Evolutionary conservation across 1,284 basidiomycete species (phyloP), one percentile per base, ranked within the genome.

Genomic region (Agaricales sp.): DNA sequence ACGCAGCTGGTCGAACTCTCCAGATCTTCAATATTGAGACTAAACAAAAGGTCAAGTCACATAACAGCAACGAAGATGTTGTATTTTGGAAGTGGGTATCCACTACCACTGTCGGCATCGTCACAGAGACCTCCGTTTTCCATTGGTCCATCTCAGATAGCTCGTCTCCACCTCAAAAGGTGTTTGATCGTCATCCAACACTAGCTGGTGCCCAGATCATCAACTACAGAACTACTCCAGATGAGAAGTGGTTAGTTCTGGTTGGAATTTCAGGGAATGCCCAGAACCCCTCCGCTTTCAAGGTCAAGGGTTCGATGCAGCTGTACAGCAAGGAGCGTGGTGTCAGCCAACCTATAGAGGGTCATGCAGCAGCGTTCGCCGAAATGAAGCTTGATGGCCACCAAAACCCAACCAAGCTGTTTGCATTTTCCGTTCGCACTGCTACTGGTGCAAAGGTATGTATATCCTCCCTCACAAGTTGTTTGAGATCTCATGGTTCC

Each of bases 1-100:
- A 52, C 45, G 43, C 63, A 92, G 95, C 96, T 58, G 87, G 80
- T 55, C 84, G 92, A 48, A 97, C 95, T 60, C 78, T 99, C 35
- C 96, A 99, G 69, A 84, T 99, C 55, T 99, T 99, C 77, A 97
- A 99, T 68, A 92, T 99, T 57, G 94, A 91, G 61, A 90, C 84
- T 45, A 99, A 97, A 74, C 84, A 87, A 63, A 99, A 99, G 71
- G 89, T 99, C 66, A 97, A 97, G 64, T 92, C 94, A 20, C 93
- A 99, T 65, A 73, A 86, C 52, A 94, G 88, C 74, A 87, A 84
- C 63, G 93, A 98, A 65, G 96, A 99, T 61, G 80, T 99, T 53
- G 83, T 90, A 39, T 99, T 97, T 70, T 99, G 96, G 96, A 97
- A 95, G 64, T 99, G 96, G 96, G 83, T 98, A 52, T 89, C 82